phyloP scores from a whole-genome alignment of 768 basidiomycete genomes.

The Termitomyces titanicus region DNA sequence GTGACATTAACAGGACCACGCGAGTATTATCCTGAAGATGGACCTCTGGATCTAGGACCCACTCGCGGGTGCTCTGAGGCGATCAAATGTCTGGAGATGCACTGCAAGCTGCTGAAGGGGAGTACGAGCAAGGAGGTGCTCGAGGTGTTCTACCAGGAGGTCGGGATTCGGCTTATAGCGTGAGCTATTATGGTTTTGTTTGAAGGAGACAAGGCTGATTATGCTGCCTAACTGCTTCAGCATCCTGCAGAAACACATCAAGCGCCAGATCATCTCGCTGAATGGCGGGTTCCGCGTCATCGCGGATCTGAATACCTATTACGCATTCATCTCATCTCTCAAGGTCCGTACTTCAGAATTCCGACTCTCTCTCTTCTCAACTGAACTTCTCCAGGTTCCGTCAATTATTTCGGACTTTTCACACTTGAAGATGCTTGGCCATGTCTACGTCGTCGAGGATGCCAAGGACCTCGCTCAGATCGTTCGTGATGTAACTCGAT shows the following conservation, averaged over 20 bases:
- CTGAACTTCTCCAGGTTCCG: conserved; percentile 45
- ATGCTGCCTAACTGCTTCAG: conserved; percentile 32
- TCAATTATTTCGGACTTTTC: conserved; percentile 88
- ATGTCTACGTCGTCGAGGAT: conserved; percentile 93
- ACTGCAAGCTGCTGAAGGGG: conserved; percentile 88
- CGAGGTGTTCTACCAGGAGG: conserved; percentile 97
- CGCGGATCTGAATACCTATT: conserved; percentile 92
- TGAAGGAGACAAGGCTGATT: not conserved
- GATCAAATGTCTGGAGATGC: conserved; percentile 83
- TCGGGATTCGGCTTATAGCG: conserved; percentile 86
- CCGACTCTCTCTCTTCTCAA: not conserved
- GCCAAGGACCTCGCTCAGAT: conserved; percentile 97
- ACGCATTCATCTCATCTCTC: conserved; percentile 82
- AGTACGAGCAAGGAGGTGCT: conserved; percentile 95
- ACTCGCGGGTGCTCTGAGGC: conserved; percentile 88
- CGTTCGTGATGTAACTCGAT: conserved; percentile 90
- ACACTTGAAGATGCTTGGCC: conserved; percentile 94
- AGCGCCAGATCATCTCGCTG: conserved; percentile 94
- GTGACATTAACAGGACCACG: conserved; percentile 74
- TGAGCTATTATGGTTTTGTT: conserved; percentile 33
- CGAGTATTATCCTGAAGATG: conserved; percentile 89
- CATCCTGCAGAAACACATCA: conserved; percentile 94
- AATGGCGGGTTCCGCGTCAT: conserved; percentile 95
- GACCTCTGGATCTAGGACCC: conserved; percentile 76
- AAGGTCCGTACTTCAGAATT: conserved; percentile 44